Evolutionary conservation across 2,329 filamentous ascomycete species (phyloP).

Genomic region (Dendryphion nanum): DNA sequence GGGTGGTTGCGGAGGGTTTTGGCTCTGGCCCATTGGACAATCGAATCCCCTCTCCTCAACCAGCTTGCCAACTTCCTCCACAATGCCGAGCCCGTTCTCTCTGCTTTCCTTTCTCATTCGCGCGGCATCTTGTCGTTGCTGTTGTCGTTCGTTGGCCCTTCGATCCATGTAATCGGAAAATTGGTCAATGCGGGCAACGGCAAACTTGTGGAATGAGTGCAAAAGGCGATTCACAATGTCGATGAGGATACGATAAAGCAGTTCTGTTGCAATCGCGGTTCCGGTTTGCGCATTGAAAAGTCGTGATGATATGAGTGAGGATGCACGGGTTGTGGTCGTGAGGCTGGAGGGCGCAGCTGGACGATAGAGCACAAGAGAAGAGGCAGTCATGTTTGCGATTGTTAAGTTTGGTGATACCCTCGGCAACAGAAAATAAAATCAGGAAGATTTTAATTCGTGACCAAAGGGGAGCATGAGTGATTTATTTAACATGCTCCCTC

Average conservation of each 20-base stretch:
- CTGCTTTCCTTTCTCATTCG: neutral
- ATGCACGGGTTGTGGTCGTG: conserved; percentile 3
- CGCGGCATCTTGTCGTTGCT: neutral
- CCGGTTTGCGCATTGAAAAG: conserved; percentile 19
- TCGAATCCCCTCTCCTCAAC: conserved; percentile 18
- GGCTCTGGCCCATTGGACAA: conserved; percentile 17
- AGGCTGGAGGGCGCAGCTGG: conserved; percentile 1
- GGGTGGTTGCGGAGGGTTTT: conserved; percentile 14
- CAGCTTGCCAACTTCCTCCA: conserved; percentile 21
- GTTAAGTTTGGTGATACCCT: too few species aligned
- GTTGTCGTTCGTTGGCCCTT: conserved; percentile 15
- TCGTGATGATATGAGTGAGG: conserved; percentile 8
- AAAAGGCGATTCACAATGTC: conserved; percentile 29
- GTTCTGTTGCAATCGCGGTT: conserved; percentile 27
- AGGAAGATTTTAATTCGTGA: too few species aligned
- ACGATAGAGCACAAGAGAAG: conserved; percentile 13
- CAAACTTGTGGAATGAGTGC: conserved; percentile 20
- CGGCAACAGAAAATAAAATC: too few species aligned
- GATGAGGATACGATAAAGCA: conserved; percentile 30
- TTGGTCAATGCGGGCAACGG: conserved; percentile 19
- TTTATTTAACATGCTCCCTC: too few species aligned
- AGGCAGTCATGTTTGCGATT: neutral
- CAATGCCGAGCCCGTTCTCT: conserved; percentile 7
- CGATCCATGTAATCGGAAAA: conserved; percentile 24
- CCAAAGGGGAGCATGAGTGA: too few species aligned